Base-by-base conservation (phyloP, 176 grass and related monocot genomes). In the Lolium perenne region DNA sequence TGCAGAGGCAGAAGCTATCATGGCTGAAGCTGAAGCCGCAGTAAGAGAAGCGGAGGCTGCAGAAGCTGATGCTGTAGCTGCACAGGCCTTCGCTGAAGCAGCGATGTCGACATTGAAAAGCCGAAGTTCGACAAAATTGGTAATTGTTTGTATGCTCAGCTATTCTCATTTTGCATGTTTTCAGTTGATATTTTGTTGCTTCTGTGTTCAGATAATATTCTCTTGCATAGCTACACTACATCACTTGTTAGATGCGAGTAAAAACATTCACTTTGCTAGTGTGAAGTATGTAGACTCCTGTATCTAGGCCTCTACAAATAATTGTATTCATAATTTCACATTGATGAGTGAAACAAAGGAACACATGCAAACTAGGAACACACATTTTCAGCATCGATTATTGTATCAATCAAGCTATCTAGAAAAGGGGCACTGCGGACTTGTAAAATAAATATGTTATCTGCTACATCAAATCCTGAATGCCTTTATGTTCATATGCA, bases 1-100 rank as follows among this genome's bases (percentile, higher is more conserved):
- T 85, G 92, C 86, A 64, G 95, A 97, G 82, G 95, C 95, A 79
- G 95, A 97, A 22, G 87, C 87, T 57, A 91, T 94, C 82, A 91
- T 97, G 92, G 95, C 91, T 4, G 91, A 97, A 83, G 92, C 95
- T 58, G 92, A 97, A 85, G 91, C 83, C 23, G 95, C 95, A 54
- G 89, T 87, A 1, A 93, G 84, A 84, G 95, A 97, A 75, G 95
- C 95, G 57, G 92, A 97, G 18, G 75, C 67, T 83, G 95, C 95
- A 75, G 95, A 97, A 84, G 88, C 84, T 43, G 95, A 97, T 18
- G 92, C 92, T 25, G 89, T 91, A 86, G 92, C 91, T 87, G 91
- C 91, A 79, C 87, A 93, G 71, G 95, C 95, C 32, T 97, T 95
- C 0, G 95, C 95, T 0, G 95, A 97, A 35, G 95, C 95, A 71